Percentiles rank a stretch among this genome's conserved stretches.
phyloP scores from a whole-genome alignment of 139 green algal genomes.

The Chlamydomonas schloesseri region DNA sequence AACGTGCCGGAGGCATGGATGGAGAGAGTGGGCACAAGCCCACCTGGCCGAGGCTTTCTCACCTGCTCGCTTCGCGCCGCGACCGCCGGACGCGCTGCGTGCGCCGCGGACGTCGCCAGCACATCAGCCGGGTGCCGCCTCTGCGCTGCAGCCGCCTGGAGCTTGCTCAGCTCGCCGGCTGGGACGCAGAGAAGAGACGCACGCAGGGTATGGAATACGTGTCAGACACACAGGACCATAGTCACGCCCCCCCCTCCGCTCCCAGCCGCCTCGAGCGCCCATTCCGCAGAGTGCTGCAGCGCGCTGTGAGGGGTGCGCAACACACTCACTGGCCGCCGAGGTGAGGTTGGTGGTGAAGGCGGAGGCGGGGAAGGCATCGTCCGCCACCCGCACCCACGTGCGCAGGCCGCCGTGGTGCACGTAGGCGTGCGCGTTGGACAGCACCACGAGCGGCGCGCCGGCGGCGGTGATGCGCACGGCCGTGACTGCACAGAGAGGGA shows the following conservation, averaged over 20 bases:
- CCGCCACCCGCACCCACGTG: conserved; percentile 76
- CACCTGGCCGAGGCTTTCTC: too few species aligned
- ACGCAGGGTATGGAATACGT: too few species aligned
- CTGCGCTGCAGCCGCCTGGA: conserved; percentile 56
- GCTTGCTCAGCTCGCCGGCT: conserved; percentile 61
- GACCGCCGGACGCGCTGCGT: neutral
- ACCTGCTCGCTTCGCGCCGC: conserved; percentile 4
- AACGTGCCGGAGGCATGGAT: too few species aligned
- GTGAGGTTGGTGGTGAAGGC: conserved; percentile 16
- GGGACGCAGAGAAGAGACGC: neutral
- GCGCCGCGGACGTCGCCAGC: neutral
- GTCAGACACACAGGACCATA: neutral
- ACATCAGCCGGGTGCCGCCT: conserved; percentile 12
- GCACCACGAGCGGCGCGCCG: conserved; percentile 68
- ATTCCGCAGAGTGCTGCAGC: too few species aligned
- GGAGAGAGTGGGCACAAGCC: too few species aligned
- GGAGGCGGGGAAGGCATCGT: conserved; percentile 65
- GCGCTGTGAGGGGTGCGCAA: too few species aligned
- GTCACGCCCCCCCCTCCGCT: too few species aligned
- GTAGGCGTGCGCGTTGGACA: conserved; percentile 72
- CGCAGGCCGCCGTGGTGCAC: conserved; percentile 63
- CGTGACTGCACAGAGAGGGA: conserved; percentile 1
- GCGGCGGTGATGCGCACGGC: conserved; percentile 6
- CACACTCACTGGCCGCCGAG: neutral
- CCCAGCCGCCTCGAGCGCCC: too few species aligned